Evolutionary conservation across 2,329 filamentous ascomycete genomes (phyloP), one percentile per base, ranked within the genome.

Genomic region (Penicillium janthinellum): DNA sequence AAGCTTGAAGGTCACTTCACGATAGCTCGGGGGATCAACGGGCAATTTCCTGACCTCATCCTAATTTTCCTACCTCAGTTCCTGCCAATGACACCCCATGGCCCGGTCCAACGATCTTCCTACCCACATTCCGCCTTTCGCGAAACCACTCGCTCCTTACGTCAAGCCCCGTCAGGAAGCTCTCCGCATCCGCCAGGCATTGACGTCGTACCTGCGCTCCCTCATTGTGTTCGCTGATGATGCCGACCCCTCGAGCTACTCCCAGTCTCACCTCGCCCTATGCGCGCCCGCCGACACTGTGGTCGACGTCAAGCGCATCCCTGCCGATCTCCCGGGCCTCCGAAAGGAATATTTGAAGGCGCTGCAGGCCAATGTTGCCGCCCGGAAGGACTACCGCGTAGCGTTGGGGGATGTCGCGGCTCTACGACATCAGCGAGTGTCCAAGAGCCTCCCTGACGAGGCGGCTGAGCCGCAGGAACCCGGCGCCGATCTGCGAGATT

Each of bases 281-380:
- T 76, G 68, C 56, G 71, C 69, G n/a, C 73, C 75, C 5, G 63
- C 71, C 6, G 70, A 74, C 57, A 66, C 67, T 28, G 68, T 72
- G 12, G 57, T 65, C 25, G 68, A 69, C 28, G 74, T 78, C 51
- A 75, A 74, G 59, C 71, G 66, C 15, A 68, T 75, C 35, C 72
- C 76, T 20, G 47, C 73, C 38, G 78, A 81, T 35, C 58, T 82
- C 14, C 75, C 77, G 38, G 78, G 76, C 4, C 66, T 76, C 52
- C 75, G 81, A 53, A 75, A 73, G 51, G 70, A 77, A 60, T 84
- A 83, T 59, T 61, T 83, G 15, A 72, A 78, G 41, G 80, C 79
- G 3, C 65, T 83, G 3, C 75, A 78, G 49, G 77, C 75, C 12
- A 77, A 78, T 61, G 60, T 75, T 14, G 70, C 74, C 14, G 79